Conservation (phyloP, 306 rosid genomes). For the Coriaria nepalensis region DNA sequence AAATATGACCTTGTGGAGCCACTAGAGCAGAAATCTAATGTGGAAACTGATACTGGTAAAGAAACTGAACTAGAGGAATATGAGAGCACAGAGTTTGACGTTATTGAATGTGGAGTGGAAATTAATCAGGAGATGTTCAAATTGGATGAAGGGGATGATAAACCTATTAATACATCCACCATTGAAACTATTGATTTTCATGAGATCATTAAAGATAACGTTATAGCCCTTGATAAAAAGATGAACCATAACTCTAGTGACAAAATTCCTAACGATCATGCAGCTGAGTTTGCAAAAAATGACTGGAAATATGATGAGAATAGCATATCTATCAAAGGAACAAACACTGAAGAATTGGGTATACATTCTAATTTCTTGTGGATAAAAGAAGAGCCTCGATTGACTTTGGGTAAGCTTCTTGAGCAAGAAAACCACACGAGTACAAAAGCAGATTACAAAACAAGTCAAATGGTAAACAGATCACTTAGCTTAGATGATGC, state of each 20-base stretch:
- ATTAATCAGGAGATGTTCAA: slow-evolving; percentile 23
- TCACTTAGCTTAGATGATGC: slow-evolving; percentile 46
- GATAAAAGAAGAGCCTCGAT: slow-evolving; percentile 11
- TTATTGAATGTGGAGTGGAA: slow-evolving; percentile 57
- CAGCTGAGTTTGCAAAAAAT: slow-evolving; percentile 13
- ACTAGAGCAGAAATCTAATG: slow-evolving; percentile 16
- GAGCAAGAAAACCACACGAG: slow-evolving; percentile 16
- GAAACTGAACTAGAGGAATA: slow-evolving; percentile 26
- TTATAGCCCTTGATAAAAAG: slow-evolving; percentile 16
- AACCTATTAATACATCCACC: slow-evolving; percentile 19
- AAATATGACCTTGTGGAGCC: slow-evolving; percentile 21
- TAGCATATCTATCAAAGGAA: slow-evolving; percentile 16
- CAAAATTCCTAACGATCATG: slow-evolving; percentile 9
- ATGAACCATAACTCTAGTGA: slow-evolving; percentile 17
- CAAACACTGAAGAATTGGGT: slow-evolving; percentile 18
- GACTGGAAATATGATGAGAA: slow-evolving; percentile 17
- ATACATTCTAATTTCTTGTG: slow-evolving; percentile 12
- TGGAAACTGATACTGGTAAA: slow-evolving; percentile 21
- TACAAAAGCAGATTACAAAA: slow-evolving; percentile 22
- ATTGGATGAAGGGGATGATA: slow-evolving; percentile 24
- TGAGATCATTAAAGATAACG: slow-evolving; percentile 35
- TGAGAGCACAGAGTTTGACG: slow-evolving; percentile 30
- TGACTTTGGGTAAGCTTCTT: slow-evolving; percentile 12
- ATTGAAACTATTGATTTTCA: slow-evolving; percentile 31
- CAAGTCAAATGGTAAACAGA: slow-evolving; percentile 18